phyloP scores from a whole-genome alignment of 331 rosid species.

The Acacia pycnantha region DNA sequence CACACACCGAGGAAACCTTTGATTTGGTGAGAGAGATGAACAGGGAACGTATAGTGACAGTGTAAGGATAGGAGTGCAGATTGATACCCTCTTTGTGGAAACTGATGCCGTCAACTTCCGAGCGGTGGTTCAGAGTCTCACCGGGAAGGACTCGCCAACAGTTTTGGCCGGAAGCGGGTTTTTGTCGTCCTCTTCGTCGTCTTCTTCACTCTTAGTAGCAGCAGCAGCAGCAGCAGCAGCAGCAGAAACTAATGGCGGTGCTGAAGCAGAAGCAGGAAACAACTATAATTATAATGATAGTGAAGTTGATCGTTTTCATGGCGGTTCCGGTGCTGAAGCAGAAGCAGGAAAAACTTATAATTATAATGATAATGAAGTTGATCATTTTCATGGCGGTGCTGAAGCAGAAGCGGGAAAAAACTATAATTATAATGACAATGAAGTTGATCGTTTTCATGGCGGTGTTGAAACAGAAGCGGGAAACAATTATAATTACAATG shows the following conservation, averaged over 20 bases:
- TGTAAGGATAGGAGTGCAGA: slow-evolving; percentile 56
- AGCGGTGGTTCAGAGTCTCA: slow-evolving; percentile 56
- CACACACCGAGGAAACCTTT: no score
- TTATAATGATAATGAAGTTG: no score
- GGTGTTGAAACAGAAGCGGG: neutral
- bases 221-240: no score
- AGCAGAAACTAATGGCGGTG: neutral
- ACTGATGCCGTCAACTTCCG: slow-evolving; percentile 46
- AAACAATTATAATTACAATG: no score
- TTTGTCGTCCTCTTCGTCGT: neutral
- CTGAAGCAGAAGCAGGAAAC: neutral
- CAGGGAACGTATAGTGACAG: neutral
- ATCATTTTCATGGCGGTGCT: neutral
- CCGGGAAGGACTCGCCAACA: slow-evolving; percentile 43
- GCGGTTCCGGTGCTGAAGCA: neutral
- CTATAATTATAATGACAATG: no score
- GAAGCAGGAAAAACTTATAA: no score
- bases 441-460: neutral
- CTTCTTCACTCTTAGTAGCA: neutral
- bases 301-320: no score
- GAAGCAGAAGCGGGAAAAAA: no score
- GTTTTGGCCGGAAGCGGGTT: slow-evolving; percentile 29
- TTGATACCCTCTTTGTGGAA: slow-evolving; percentile 50
- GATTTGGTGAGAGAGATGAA: neutral
- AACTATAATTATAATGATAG: no score